A percentile compares a stretch with the other conserved stretches of the same genome.
These are phyloP conservation scores for Davidsoniella virescens DNA, from an alignment of 2,329 filamentous ascomycete genomes.

Conservation along the genomic window DNA sequence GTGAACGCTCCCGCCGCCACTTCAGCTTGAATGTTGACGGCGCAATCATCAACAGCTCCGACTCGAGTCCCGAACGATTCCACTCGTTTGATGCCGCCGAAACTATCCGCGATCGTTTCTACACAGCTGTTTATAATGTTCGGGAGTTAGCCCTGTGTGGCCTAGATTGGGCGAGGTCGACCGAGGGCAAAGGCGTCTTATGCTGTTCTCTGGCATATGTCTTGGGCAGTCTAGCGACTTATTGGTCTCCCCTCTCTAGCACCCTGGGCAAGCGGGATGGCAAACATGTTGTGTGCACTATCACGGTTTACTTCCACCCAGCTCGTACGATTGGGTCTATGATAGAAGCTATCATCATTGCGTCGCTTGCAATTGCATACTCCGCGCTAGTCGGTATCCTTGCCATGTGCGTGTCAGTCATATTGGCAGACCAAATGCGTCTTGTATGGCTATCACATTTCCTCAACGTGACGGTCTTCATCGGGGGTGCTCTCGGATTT, in stretches of 20 bases:
- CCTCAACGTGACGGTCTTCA: slow-evolving; percentile 66
- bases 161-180: slow-evolving; percentile 49
- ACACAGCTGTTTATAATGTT: slow-evolving; percentile 23
- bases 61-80: slow-evolving; percentile 20
- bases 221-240: slow-evolving; percentile 72
- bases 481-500: slow-evolving; percentile 73
- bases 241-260: slow-evolving; percentile 54
- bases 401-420: slow-evolving; percentile 76
- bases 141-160: slow-evolving; percentile 24
- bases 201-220: slow-evolving; percentile 88
- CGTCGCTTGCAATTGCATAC: slow-evolving; percentile 63
- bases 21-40: slow-evolving; percentile 46
- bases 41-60: slow-evolving; percentile 17
- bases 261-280: slow-evolving; percentile 73
- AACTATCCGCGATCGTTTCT: slow-evolving; percentile 22
- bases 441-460: slow-evolving; percentile 57
- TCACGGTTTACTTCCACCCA: slow-evolving; percentile 91
- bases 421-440: slow-evolving; percentile 53
- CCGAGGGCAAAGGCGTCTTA: slow-evolving; percentile 61
- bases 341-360: slow-evolving; percentile 68
- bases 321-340: slow-evolving; percentile 76
- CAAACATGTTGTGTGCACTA: slow-evolving; percentile 84
- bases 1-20: slow-evolving; percentile 64
- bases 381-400: slow-evolving; percentile 51
- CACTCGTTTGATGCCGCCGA: slow-evolving; percentile 22